Conservation (phyloP, 257 asterid species). For the Capsicum rhomboideum region DNA sequence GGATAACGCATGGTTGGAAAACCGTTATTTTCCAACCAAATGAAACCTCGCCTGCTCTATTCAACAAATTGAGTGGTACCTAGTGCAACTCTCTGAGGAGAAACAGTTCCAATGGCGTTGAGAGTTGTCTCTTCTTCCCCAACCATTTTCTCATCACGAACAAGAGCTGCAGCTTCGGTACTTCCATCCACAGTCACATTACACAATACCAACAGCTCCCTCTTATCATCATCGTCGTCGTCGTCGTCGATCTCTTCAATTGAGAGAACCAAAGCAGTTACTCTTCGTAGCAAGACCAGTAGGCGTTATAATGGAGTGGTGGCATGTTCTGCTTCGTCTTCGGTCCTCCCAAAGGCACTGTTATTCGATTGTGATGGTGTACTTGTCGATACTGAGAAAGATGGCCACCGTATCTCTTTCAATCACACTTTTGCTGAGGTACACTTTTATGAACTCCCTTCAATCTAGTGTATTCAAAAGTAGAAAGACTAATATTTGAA, state of each 20-base stretch:
- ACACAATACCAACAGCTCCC: neutral
- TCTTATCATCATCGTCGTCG: neutral
- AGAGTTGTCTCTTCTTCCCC: constrained; percentile 4
- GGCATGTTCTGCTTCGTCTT: constrained; percentile 36
- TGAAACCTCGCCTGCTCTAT: too few species aligned
- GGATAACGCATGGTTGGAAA: constrained; percentile 5
- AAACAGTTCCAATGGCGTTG: constrained; percentile 21
- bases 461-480: too few species aligned
- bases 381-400: constrained; percentile 96
- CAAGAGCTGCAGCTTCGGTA: neutral
- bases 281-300: neutral
- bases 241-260: constrained; percentile 3
- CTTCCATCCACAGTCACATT: neutral
- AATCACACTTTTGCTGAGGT: constrained; percentile 92
- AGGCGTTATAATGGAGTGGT: neutral
- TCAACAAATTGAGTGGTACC: neutral
- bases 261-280: neutral
- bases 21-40: constrained; percentile 18
- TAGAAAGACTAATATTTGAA: too few species aligned
- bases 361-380: constrained; percentile 97
- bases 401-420: constrained; percentile 93
- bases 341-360: constrained; percentile 67
- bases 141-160: constrained; percentile 8
- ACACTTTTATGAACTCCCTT: neutral
- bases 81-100: too few species aligned